A percentile compares a stretch with the other conserved stretches of the same genome.
phyloP scores from a whole-genome alignment of 805 yeast genomes.

The Myxozyma monticola region DNA sequence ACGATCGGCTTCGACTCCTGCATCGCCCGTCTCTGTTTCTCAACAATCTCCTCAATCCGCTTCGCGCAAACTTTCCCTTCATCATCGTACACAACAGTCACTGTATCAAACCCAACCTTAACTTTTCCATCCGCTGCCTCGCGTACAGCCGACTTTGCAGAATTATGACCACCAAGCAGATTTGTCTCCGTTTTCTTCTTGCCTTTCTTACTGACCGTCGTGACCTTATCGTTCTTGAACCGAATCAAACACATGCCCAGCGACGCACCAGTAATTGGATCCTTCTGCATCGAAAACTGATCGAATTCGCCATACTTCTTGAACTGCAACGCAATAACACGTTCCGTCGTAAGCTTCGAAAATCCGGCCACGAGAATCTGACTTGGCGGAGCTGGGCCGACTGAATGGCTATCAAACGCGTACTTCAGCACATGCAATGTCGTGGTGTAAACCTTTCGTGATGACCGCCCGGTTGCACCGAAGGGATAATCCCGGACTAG shows the following conservation, averaged over 20 bases:
- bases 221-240: slow-evolving; percentile 51
- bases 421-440: slow-evolving; percentile 40
- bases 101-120: slow-evolving; percentile 53
- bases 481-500: slow-evolving; percentile 23
- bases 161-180: slow-evolving; percentile 41
- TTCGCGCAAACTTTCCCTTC: slow-evolving; percentile 37
- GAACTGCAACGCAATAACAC: slow-evolving; percentile 52
- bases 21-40: slow-evolving; percentile 1
- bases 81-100: slow-evolving; percentile 39
- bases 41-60: slow-evolving; percentile 15
- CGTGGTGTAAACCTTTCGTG: slow-evolving; percentile 32
- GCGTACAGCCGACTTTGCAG: slow-evolving; percentile 50
- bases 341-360: slow-evolving; percentile 54
- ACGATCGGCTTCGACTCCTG: not conserved
- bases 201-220: not conserved
- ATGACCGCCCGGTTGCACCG: slow-evolving; percentile 18
- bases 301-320: slow-evolving; percentile 63
- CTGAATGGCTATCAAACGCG: slow-evolving; percentile 64
- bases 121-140: slow-evolving; percentile 44
- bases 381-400: slow-evolving; percentile 71
- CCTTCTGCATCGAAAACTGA: slow-evolving; percentile 59
- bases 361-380: slow-evolving; percentile 71
- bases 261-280: slow-evolving; percentile 76
- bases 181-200: slow-evolving; percentile 12
- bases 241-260: slow-evolving; percentile 67